A percentile compares a stretch with the other conserved stretches of the same genome.
Conservation (phyloP, 257 asterid genomes). For the Petunia secreta region DNA sequence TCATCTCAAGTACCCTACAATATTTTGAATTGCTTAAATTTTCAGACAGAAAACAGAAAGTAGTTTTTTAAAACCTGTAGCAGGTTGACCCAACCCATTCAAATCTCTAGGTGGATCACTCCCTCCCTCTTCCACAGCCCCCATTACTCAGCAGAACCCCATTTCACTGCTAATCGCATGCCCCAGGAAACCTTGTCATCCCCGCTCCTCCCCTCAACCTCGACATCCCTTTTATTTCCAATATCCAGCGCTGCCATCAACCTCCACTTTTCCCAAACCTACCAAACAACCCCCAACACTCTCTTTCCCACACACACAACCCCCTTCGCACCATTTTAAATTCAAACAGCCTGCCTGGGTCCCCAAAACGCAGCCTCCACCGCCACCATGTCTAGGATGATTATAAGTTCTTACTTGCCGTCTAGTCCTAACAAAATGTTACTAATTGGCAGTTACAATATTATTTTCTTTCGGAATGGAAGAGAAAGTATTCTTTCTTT, state of each 20-base stretch:
- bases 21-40: background rate
- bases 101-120: conserved; percentile 12
- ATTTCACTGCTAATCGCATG: background rate
- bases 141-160: background rate
- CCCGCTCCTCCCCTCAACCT: conserved; percentile 11
- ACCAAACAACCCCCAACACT: background rate
- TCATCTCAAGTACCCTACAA: background rate
- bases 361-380: background rate
- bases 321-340: background rate
- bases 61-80: background rate
- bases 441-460: background rate
- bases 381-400: background rate
- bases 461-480: background rate
- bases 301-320: background rate
- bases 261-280: background rate
- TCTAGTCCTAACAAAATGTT: background rate
- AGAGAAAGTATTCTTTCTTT: background rate
- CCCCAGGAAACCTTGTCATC: background rate
- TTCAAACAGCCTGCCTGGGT: background rate
- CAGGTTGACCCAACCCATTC: background rate
- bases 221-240: background rate
- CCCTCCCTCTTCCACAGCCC: background rate
- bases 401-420: background rate
- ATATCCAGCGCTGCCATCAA: background rate
- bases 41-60: background rate